phyloP scores from a whole-genome alignment of 2,329 filamentous ascomycete genomes.

The Sporothrix curviconia region DNA sequence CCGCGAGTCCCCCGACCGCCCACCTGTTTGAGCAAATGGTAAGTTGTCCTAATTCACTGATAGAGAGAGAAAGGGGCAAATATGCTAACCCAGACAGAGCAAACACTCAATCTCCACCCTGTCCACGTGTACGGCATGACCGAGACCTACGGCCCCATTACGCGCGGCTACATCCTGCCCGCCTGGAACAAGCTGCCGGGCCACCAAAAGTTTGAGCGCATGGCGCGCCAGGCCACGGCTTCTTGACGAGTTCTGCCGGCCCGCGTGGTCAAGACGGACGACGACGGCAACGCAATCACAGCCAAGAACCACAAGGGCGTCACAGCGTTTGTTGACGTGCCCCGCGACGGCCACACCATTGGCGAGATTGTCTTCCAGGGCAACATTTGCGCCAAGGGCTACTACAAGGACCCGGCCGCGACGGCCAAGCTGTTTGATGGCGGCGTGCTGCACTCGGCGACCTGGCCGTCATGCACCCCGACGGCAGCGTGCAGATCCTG shows the following conservation, averaged over 20 bases:
- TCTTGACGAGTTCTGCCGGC: constrained; percentile 74
- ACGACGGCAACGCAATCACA: constrained; percentile 40
- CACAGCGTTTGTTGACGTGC: constrained; percentile 47
- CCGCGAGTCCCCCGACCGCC: constrained; percentile 81
- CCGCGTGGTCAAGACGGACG: constrained; percentile 70
- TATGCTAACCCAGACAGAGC: constrained; percentile 19
- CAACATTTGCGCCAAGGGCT: constrained; percentile 87
- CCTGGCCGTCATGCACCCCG: constrained; percentile 84
- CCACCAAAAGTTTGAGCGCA: constrained; percentile 75
- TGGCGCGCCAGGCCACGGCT: constrained; percentile 92
- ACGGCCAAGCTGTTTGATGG: constrained; percentile 83
- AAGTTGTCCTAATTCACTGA: constrained; percentile 3
- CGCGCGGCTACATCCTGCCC: constrained; percentile 83
- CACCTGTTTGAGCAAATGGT: constrained; percentile 94
- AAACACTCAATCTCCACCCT: constrained; percentile 74
- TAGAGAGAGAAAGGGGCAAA: too few species aligned
- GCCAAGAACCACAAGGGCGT: not conserved
- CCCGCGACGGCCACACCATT: constrained; percentile 42
- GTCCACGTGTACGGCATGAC: constrained; percentile 89
- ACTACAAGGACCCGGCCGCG: constrained; percentile 83
- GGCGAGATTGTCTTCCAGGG: constrained; percentile 66
- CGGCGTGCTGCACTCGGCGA: constrained; percentile 81
- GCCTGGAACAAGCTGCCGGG: constrained; percentile 69
- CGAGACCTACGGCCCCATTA: constrained; percentile 92
- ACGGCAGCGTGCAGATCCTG: constrained; percentile 84